These are phyloP conservation scores for Xylariaceae sp. DNA, from an alignment of 2,329 filamentous ascomycete species.

Conservation along the genomic window DNA sequence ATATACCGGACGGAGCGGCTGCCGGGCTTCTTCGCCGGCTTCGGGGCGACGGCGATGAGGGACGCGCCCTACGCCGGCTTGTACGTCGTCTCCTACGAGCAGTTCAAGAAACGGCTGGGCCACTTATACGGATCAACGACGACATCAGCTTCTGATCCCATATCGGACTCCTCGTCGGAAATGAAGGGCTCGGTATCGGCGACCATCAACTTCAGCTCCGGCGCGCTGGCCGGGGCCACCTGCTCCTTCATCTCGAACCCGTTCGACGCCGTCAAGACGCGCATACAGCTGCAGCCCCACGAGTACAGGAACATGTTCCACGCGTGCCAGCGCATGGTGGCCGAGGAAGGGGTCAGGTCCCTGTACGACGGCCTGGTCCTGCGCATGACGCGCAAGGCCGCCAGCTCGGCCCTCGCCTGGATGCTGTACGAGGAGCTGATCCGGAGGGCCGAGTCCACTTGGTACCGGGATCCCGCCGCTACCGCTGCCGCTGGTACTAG, in stretches of 20 bases:
- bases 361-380: slow-evolving; percentile 82
- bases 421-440: slow-evolving; percentile 94
- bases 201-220: slow-evolving; percentile 80
- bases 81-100: slow-evolving; percentile 92
- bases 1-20: slow-evolving; percentile 69
- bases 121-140: slow-evolving; percentile 22
- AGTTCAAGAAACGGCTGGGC: slow-evolving; percentile 62
- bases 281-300: slow-evolving; percentile 82
- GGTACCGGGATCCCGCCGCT: slow-evolving; percentile 22
- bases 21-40: slow-evolving; percentile 86
- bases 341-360: slow-evolving; percentile 72
- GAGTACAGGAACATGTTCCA: slow-evolving; percentile 78
- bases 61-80: slow-evolving; percentile 96
- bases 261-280: slow-evolving; percentile 93
- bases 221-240: slow-evolving; percentile 70
- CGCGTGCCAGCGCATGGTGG: slow-evolving; percentile 70
- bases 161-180: slow-evolving; percentile 3
- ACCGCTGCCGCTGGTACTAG: no score
- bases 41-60: slow-evolving; percentile 85
- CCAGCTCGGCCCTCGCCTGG: slow-evolving; percentile 95
- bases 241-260: slow-evolving; percentile 92
- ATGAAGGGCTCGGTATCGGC: slow-evolving; percentile 45
- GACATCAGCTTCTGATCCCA: neutral
- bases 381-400: slow-evolving; percentile 82
- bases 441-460: slow-evolving; percentile 52